Conservation (phyloP, 2,329 filamentous ascomycete species). For the Zymoseptoria passerinii region DNA sequence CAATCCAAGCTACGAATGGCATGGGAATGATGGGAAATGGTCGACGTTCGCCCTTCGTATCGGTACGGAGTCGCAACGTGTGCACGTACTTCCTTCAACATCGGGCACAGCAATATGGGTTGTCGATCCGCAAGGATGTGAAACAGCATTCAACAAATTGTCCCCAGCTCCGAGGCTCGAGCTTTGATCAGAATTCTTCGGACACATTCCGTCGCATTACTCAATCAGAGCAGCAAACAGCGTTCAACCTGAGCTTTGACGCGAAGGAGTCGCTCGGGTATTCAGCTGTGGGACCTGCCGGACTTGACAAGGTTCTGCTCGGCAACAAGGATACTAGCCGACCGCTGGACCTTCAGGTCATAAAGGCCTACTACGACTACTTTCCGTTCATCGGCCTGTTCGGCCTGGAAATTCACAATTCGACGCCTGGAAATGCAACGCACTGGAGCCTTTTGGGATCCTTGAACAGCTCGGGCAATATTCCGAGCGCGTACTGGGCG, state of each 20-base stretch:
- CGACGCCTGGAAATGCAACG: slow-evolving; percentile 30
- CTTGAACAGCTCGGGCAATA: slow-evolving; percentile 24
- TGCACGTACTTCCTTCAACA: slow-evolving; percentile 1
- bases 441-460: slow-evolving; percentile 27
- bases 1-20: slow-evolving; percentile 1
- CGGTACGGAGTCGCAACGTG: slow-evolving; percentile 7
- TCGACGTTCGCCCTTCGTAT: background rate
- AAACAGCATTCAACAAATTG: background rate
- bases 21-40: slow-evolving; percentile 1
- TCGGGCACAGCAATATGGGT: slow-evolving; percentile 1
- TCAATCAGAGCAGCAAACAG: background rate
- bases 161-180: background rate
- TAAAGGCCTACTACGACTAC: slow-evolving; percentile 1
- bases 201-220: background rate
- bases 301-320: background rate
- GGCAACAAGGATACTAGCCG: background rate
- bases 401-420: slow-evolving; percentile 30
- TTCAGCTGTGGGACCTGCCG: background rate
- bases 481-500: slow-evolving; percentile 32
- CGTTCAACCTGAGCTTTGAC: background rate
- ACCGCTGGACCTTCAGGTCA: slow-evolving; percentile 1
- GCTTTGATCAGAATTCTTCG: background rate
- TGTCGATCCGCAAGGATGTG: background rate
- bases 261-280: background rate
- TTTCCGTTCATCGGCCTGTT: slow-evolving; percentile 30